Evolutionary conservation across 2,329 filamentous ascomycete species (phyloP).

Genomic region (Ascochyta fabae): DNA sequence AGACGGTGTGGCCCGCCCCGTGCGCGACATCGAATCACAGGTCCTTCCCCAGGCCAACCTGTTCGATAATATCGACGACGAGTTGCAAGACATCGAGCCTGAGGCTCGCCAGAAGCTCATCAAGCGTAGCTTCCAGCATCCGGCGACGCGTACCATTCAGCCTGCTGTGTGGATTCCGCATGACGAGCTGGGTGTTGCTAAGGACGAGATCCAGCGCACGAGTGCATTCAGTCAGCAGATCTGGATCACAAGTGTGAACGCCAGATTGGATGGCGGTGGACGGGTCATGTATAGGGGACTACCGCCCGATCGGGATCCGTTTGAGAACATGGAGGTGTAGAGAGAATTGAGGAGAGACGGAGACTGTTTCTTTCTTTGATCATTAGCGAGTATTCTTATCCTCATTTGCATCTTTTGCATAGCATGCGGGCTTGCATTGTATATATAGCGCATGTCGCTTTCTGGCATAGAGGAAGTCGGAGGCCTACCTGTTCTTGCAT

Average conservation of each 20-base stretch:
- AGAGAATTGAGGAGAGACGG: background rate
- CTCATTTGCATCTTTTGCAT: constrained; percentile 6
- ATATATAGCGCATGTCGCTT: constrained; percentile 10
- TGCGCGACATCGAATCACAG: constrained; percentile 49
- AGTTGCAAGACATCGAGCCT: constrained; percentile 91
- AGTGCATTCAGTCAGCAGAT: constrained; percentile 74
- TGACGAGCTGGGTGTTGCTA: constrained; percentile 87
- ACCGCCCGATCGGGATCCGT: constrained; percentile 73
- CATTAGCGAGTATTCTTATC: constrained; percentile 9
- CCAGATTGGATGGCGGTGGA: constrained; percentile 81
- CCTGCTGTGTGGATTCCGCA: constrained; percentile 94
- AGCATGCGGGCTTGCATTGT: constrained; percentile 14
- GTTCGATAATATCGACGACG: constrained; percentile 86
- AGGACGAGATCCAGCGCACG: constrained; percentile 86
- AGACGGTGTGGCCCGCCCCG: constrained; percentile 39
- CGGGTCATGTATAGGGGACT: constrained; percentile 84
- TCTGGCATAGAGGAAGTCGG: background rate
- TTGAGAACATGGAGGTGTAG: constrained; percentile 49
- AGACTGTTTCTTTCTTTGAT: background rate
- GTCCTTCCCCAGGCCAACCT: constrained; percentile 76
- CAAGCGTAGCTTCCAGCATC: constrained; percentile 88
- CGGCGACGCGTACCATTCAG: constrained; percentile 80
- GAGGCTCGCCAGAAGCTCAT: constrained; percentile 87
- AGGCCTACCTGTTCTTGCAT: background rate
- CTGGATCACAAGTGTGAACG: constrained; percentile 94